These are phyloP conservation scores for Citrus medica DNA, from an alignment of 345 rosid species.

Conservation along the genomic window DNA sequence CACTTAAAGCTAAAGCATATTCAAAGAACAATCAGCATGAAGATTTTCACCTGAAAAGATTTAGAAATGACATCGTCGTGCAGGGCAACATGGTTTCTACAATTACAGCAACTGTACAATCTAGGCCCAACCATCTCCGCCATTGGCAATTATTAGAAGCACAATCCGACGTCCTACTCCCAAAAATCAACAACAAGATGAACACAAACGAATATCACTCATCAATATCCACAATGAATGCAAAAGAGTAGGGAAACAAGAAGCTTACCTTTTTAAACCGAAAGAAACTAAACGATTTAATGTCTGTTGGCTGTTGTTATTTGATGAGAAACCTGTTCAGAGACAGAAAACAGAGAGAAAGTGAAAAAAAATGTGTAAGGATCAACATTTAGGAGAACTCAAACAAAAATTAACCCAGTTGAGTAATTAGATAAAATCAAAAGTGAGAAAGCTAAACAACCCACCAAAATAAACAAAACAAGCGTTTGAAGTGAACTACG, in stretches of 20 bases:
- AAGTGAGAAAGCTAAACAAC: too few relatives aligned
- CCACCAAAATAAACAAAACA: too few relatives aligned
- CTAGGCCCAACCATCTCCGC: conserved; percentile 40
- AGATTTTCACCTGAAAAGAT: conserved; percentile 45
- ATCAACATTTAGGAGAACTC: too few relatives aligned
- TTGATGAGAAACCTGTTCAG: conserved; percentile 9
- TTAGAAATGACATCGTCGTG: conserved; percentile 63
- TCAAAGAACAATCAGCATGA: conserved; percentile 3
- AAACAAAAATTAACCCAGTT: too few relatives aligned
- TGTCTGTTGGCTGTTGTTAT: neutral
- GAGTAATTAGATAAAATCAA: too few relatives aligned
- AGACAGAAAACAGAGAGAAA: conserved; percentile 7
- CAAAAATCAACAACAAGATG: neutral
- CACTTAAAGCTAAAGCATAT: neutral
- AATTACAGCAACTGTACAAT: conserved; percentile 58
- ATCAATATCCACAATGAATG: neutral
- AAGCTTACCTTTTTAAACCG: neutral
- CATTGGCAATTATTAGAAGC: conserved; percentile 14
- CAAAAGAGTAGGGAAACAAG: neutral
- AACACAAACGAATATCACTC: neutral
- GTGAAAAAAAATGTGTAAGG: neutral
- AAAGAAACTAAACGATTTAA: neutral
- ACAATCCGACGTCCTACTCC: neutral
- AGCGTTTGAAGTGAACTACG: neutral
- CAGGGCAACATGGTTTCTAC: conserved; percentile 52